Percentiles rank a stretch among this genome's conserved stretches.
These are phyloP conservation scores for Periconia digitata DNA, from an alignment of 2,329 filamentous ascomycete genomes.

Conservation along the genomic window DNA sequence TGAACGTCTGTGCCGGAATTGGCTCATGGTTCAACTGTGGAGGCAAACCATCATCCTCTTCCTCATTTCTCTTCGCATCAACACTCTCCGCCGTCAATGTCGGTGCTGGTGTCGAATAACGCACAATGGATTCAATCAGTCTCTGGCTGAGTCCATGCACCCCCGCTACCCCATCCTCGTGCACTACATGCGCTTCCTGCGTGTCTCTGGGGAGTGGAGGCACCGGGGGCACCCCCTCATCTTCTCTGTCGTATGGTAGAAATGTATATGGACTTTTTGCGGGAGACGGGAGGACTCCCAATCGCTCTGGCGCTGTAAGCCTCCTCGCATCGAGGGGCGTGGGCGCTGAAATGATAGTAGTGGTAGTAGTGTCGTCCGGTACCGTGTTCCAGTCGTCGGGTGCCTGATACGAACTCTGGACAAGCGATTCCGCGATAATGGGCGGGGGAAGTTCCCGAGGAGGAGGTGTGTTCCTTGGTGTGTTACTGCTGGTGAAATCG, in stretches of 20 bases:
- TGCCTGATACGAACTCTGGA: slow-evolving; percentile 33
- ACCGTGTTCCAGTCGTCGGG: slow-evolving; percentile 29
- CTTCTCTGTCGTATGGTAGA: slow-evolving; percentile 14
- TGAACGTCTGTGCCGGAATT: slow-evolving; percentile 4
- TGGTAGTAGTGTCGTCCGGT: slow-evolving; percentile 10
- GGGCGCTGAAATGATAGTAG: not conserved
- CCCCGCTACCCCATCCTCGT: slow-evolving; percentile 10
- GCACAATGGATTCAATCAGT: slow-evolving; percentile 31
- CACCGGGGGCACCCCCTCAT: slow-evolving; percentile 28
- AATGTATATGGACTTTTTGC: slow-evolving; percentile 32
- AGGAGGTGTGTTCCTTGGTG: slow-evolving; percentile 23
- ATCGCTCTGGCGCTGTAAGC: slow-evolving; percentile 12
- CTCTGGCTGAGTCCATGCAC: slow-evolving; percentile 23
- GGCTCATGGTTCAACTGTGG: slow-evolving; percentile 26
- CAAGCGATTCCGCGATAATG: slow-evolving; percentile 13
- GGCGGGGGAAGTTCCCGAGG: slow-evolving; percentile 26
- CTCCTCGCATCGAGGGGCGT: not conserved
- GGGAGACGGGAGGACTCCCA: slow-evolving; percentile 30
- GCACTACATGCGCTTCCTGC: slow-evolving; percentile 7
- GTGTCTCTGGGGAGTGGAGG: slow-evolving; percentile 29
- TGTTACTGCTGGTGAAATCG: slow-evolving; percentile 14
- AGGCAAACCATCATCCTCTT: slow-evolving; percentile 23
- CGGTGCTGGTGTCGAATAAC: slow-evolving; percentile 26
- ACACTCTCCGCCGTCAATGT: not conserved
- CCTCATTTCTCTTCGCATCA: not conserved